A percentile compares a stretch with the other conserved stretches of the same genome.
Conservation (phyloP, 495 filamentous ascomycete species). For the Penicillium ochrochloron region DNA sequence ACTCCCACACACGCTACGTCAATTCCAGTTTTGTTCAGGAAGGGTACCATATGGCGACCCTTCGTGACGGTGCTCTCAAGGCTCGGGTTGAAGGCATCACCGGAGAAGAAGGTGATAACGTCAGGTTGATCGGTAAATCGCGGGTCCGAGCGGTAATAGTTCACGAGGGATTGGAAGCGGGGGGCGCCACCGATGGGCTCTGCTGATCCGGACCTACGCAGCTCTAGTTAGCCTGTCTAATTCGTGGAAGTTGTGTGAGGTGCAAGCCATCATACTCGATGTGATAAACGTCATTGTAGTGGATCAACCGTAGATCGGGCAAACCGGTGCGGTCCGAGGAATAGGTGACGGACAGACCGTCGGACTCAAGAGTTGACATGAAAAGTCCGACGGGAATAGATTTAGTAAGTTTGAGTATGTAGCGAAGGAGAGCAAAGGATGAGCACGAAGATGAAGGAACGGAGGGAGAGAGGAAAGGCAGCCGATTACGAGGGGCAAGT, state of each 20-base stretch:
- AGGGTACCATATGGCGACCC: conserved; percentile 85
- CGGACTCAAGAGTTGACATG: conserved; percentile 39
- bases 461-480: conserved; percentile 2
- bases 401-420: not conserved
- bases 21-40: conserved; percentile 78
- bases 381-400: not conserved
- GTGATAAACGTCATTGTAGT: conserved; percentile 95
- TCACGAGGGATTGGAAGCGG: conserved; percentile 77
- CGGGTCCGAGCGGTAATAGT: conserved; percentile 68
- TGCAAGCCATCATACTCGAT: conserved; percentile 60
- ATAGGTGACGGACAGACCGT: conserved; percentile 55
- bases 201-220: conserved; percentile 60
- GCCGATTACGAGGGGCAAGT: conserved; percentile 16
- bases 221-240: conserved; percentile 3
- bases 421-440: no score
- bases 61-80: conserved; percentile 86
- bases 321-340: conserved; percentile 54
- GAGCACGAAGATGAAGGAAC: not conserved
- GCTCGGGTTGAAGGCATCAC: conserved; percentile 90
- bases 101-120: conserved; percentile 82
- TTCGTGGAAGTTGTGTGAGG: not conserved
- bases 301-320: conserved; percentile 77
- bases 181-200: conserved; percentile 81
- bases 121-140: conserved; percentile 63
- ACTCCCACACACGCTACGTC: conserved; percentile 81